These are phyloP conservation scores for Vicia sativa DNA, from an alignment of 306 rosid species.

Conservation along the genomic window DNA sequence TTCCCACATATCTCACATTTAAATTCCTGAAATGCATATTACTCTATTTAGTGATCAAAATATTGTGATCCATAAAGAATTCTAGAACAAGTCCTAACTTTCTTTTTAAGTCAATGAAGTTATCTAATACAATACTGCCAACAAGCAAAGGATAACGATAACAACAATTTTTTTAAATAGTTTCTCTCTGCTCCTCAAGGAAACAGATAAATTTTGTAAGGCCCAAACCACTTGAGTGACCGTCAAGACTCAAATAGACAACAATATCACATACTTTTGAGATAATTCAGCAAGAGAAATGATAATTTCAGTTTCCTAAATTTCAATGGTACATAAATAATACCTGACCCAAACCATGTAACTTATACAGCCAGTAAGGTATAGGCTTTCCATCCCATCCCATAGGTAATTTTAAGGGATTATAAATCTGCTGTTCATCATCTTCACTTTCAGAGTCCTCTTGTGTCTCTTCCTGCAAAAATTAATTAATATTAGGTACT, in stretches of 20 bases:
- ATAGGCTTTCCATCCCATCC: conserved; percentile 99
- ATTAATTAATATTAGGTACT: conserved; percentile 10
- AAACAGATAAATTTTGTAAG: not conserved
- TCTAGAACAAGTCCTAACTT: conserved; percentile 17
- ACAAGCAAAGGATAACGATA: not conserved
- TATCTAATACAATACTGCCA: conserved; percentile 17
- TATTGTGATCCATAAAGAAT: conserved; percentile 20
- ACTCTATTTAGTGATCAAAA: conserved; percentile 31
- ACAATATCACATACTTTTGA: not conserved
- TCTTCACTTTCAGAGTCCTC: conserved; percentile 94
- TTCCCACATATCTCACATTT: conserved; percentile 99
- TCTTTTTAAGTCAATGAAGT: conserved; percentile 17
- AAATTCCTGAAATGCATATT: conserved; percentile 72
- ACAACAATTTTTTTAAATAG: conserved; percentile 20
- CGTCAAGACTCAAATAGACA: conserved; percentile 2
- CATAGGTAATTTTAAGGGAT: conserved; percentile 98
- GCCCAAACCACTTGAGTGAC: not conserved
- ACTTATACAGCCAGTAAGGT: conserved; percentile 97
- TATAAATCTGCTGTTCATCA: conserved; percentile 95
- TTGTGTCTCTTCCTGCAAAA: conserved; percentile 82
- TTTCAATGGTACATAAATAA: conserved; percentile 30
- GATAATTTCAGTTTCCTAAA: conserved; percentile 28
- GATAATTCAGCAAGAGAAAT: not conserved
- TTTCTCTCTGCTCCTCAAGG: not conserved
- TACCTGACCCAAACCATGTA: conserved; percentile 99